phyloP scores from a whole-genome alignment of 768 basidiomycete species.

The Amanita molliuscula region DNA sequence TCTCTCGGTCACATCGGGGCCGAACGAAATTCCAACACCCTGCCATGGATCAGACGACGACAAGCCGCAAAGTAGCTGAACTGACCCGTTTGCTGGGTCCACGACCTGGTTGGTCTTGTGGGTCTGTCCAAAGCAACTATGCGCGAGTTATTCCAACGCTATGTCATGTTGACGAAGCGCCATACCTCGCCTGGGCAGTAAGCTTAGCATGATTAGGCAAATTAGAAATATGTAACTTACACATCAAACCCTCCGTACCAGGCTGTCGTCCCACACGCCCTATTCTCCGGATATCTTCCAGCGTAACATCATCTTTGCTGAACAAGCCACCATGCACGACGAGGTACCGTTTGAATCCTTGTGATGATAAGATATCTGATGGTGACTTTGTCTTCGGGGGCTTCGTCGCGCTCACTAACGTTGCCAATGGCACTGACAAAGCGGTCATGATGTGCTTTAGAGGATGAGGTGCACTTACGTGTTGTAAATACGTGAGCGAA shows the following conservation, averaged over 20 bases:
- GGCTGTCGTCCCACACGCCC: constrained; percentile 84
- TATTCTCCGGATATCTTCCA: constrained; percentile 87
- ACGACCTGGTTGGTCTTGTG: constrained; percentile 78
- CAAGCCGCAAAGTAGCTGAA: constrained; percentile 9
- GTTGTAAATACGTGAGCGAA: constrained; percentile 92
- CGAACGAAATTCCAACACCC: constrained; percentile 95
- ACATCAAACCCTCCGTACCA: constrained; percentile 92
- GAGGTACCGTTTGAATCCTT: constrained; percentile 83
- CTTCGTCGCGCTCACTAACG: constrained; percentile 69
- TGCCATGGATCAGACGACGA: constrained; percentile 53
- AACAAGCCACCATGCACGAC: constrained; percentile 96
- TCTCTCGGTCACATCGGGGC: constrained; percentile 82
- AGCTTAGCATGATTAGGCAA: constrained; percentile 3
- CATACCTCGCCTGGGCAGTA: constrained; percentile 49
- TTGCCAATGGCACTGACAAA: constrained; percentile 67
- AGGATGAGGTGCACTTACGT: constrained; percentile 34
- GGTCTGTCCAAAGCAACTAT: constrained; percentile 93
- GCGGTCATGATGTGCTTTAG: neutral
- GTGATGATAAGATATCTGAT: constrained; percentile 58
- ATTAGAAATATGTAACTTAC: constrained; percentile 33
- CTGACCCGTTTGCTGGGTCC: constrained; percentile 93
- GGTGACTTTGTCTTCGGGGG: constrained; percentile 34
- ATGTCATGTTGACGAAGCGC: neutral
- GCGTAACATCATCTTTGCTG: constrained; percentile 88
- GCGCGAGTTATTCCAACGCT: neutral